Evolutionary conservation across 495 filamentous ascomycete species (phyloP), one percentile per base, ranked within the genome.

Genomic region (Xylaria telfairii): DNA sequence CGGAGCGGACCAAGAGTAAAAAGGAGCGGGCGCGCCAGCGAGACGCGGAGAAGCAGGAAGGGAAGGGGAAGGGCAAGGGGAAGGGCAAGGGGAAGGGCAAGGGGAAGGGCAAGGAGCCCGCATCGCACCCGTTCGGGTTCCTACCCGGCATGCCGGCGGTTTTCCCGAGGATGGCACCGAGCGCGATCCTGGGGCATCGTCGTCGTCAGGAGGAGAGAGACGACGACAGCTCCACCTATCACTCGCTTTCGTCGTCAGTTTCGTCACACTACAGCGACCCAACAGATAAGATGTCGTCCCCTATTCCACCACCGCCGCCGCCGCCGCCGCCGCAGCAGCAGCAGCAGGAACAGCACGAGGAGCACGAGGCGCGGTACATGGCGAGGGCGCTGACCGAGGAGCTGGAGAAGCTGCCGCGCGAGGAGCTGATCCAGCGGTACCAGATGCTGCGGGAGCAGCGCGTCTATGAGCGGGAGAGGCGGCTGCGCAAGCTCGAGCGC

Each of bases 391-490:
- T 73, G 15, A 74, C 70, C 10, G 47, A 72, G 67, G 7, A 69
- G 63, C 49, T 70, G 57, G 63, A 77, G 32, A 19, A 74, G 59
- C 30, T 75, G 71, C 37, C 69, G 54, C 74, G 49, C 3, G 68
- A 71, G 56, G 66, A 77, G 49, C 74, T 83, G 15, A 37, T 77
- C 21, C 63, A 61, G 5, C 79, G 75, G 21, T 81, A 83, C 66
- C 75, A 83, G 61, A 71, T 53, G 24, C 72, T 80, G 13, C 75
- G 74, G n/a, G 71, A 77, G 54, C 68, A 72, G 8, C 80, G 76
- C 12, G 59, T 77, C 4, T 74, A 71, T 1, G 82, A 84, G 26
- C 70, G 84, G 39, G 78, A 80, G 62, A 53, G 63, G 15, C 75
- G 79, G 3, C 62, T 85, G 28, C 76, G 77, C 12, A 61, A 66